phyloP scores from a whole-genome alignment of 2,329 filamentous ascomycete genomes.

The Colletotrichum phormii region DNA sequence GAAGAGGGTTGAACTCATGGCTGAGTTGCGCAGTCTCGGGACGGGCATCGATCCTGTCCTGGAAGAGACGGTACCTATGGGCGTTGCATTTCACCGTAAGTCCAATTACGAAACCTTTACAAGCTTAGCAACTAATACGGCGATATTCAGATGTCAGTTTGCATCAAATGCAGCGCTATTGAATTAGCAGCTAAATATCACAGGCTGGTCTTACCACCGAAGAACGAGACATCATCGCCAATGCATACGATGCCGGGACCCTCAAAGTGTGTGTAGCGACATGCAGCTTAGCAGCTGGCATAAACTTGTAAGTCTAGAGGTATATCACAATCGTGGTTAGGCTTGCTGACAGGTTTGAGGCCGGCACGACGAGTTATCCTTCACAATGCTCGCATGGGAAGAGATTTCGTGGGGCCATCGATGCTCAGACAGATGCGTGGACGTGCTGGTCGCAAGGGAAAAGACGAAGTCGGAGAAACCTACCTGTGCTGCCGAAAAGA shows the following conservation, averaged over 20 bases:
- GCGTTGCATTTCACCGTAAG: slow-evolving; percentile 81
- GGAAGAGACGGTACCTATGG: slow-evolving; percentile 71
- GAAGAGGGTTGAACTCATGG: slow-evolving; percentile 72
- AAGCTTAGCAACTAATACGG: background rate
- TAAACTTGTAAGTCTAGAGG: slow-evolving; percentile 67
- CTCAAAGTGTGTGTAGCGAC: slow-evolving; percentile 81
- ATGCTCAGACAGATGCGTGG: slow-evolving; percentile 87
- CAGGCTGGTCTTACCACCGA: slow-evolving; percentile 78
- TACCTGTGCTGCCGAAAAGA: slow-evolving; percentile 78
- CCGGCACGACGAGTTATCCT: slow-evolving; percentile 79
- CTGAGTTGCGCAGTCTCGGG: slow-evolving; percentile 73
- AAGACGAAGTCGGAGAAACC: slow-evolving; percentile 81
- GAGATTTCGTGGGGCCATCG: slow-evolving; percentile 80
- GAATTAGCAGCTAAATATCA: slow-evolving; percentile 38
- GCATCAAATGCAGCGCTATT: background rate
- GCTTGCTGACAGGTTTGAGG: slow-evolving; percentile 41
- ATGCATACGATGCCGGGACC: slow-evolving; percentile 75
- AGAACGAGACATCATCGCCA: slow-evolving; percentile 78
- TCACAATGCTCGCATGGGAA: slow-evolving; percentile 80
- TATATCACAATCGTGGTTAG: background rate
- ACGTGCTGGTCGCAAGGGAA: slow-evolving; percentile 81
- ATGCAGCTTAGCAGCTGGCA: slow-evolving; percentile 84
- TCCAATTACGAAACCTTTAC: slow-evolving; percentile 18
- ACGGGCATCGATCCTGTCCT: slow-evolving; percentile 75
- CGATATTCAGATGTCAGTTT: slow-evolving; percentile 49